Conservation (phyloP, 495 filamentous ascomycete genomes). For the Penicillium roqueforti region DNA sequence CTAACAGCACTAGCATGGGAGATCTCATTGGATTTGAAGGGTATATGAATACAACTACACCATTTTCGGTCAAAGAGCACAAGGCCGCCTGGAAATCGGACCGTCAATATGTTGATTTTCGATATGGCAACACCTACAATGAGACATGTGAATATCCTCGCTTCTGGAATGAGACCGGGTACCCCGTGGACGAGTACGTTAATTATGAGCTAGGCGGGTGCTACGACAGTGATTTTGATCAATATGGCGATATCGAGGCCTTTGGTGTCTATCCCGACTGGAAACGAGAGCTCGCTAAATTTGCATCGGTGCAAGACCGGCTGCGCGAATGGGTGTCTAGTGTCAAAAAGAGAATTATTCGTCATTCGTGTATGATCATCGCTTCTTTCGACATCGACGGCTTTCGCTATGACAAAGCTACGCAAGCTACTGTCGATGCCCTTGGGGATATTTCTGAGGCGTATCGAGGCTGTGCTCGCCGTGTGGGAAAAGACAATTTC, state of each 20-base stretch:
- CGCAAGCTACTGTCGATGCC: constrained; percentile 62
- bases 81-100: constrained; percentile 55
- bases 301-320: constrained; percentile 71
- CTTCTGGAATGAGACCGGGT: constrained; percentile 65
- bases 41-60: constrained; percentile 61
- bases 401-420: constrained; percentile 67
- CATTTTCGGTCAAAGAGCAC: constrained; percentile 55
- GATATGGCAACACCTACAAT: constrained; percentile 55
- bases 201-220: constrained; percentile 51
- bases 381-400: constrained; percentile 64
- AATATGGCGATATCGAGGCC: constrained; percentile 65
- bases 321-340: constrained; percentile 65
- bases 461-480: constrained; percentile 53
- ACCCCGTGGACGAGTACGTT: constrained; percentile 44
- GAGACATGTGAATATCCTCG: constrained; percentile 58
- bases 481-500: constrained; percentile 59
- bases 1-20: constrained; percentile 47
- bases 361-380: constrained; percentile 65
- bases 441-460: constrained; percentile 52
- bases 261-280: constrained; percentile 67
- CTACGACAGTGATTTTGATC: constrained; percentile 67
- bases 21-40: constrained; percentile 67
- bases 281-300: constrained; percentile 66
- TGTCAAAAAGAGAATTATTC: constrained; percentile 55
- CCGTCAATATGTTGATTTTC: constrained; percentile 60